Evolutionary conservation across 2,329 filamentous ascomycete genomes (phyloP).

Genomic region (Hypoxylon sp.): DNA sequence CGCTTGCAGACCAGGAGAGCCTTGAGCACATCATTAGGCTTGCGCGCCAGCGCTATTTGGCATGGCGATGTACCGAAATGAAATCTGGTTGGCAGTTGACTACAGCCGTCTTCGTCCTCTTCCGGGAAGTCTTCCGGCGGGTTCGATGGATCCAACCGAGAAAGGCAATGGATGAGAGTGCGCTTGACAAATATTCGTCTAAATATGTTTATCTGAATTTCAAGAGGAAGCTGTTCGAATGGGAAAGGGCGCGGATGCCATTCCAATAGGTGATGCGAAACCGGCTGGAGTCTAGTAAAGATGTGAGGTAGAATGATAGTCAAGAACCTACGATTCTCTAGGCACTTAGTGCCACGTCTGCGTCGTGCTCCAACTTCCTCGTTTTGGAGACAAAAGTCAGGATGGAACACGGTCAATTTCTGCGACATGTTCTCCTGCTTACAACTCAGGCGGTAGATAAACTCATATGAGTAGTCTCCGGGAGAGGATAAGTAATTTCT

Average conservation of each 20-base stretch:
- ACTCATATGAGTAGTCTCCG: constrained; percentile 16
- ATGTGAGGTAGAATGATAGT: background rate
- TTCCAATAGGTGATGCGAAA: constrained; percentile 6
- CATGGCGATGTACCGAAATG: constrained; percentile 54
- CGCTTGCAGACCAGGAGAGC: constrained; percentile 59
- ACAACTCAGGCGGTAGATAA: constrained; percentile 50
- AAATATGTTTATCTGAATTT: constrained; percentile 57
- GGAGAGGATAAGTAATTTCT: constrained; percentile 7
- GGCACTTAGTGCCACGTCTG: background rate
- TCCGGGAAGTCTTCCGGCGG: constrained; percentile 42
- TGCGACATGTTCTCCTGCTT: constrained; percentile 56
- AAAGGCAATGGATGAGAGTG: constrained; percentile 60
- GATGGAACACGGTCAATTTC: constrained; percentile 46
- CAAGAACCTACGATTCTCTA: background rate
- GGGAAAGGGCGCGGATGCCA: constrained; percentile 36
- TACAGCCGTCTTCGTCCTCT: constrained; percentile 22
- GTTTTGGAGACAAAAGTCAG: constrained; percentile 45
- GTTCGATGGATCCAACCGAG: constrained; percentile 59
- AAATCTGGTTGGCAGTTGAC: constrained; percentile 57
- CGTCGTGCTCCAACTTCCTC: background rate
- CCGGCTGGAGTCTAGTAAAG: background rate
- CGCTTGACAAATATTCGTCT: constrained; percentile 56
- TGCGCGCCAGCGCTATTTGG: constrained; percentile 54
- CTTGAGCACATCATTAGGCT: constrained; percentile 57
- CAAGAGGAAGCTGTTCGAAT: constrained; percentile 54